These are phyloP conservation scores for Pachysandra terminalis DNA, from an alignment of 164 flowering plant genomes.

Conservation along the genomic window DNA sequence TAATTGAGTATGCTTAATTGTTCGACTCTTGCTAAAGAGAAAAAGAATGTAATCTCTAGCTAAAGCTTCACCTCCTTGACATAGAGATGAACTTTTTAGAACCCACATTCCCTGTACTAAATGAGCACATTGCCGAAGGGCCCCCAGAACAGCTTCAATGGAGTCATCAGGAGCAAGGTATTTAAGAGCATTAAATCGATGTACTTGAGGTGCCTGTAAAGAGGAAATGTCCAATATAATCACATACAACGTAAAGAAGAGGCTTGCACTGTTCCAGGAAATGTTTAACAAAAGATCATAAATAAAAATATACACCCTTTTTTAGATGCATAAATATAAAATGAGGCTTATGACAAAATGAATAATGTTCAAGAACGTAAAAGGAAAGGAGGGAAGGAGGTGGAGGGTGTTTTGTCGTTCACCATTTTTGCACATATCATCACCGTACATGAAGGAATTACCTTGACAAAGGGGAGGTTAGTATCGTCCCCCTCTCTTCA, in stretches of 20 bases:
- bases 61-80: constrained; percentile 16
- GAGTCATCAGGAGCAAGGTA: constrained; percentile 63
- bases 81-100: constrained; percentile 34
- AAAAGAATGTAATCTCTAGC: constrained; percentile 58
- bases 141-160: constrained; percentile 42
- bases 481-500: no score
- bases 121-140: constrained; percentile 42
- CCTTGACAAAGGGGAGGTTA: no score
- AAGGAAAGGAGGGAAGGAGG: no score
- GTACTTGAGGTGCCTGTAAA: constrained; percentile 50
- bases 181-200: constrained; percentile 50
- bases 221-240: constrained; percentile 1
- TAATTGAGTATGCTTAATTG: constrained; percentile 27
- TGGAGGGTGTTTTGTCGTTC: no score
- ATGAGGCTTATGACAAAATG: no score
- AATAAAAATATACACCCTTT: no score
- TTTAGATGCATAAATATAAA: no score
- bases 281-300: no score
- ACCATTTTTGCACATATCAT: no score
- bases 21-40: constrained; percentile 43
- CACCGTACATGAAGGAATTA: no score
- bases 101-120: constrained; percentile 86
- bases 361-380: no score
- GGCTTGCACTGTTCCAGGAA: no score
- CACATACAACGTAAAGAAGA: background rate